phyloP scores from a whole-genome alignment of 352 stramenopile genomes.

The Pelagophyceae sp. region DNA sequence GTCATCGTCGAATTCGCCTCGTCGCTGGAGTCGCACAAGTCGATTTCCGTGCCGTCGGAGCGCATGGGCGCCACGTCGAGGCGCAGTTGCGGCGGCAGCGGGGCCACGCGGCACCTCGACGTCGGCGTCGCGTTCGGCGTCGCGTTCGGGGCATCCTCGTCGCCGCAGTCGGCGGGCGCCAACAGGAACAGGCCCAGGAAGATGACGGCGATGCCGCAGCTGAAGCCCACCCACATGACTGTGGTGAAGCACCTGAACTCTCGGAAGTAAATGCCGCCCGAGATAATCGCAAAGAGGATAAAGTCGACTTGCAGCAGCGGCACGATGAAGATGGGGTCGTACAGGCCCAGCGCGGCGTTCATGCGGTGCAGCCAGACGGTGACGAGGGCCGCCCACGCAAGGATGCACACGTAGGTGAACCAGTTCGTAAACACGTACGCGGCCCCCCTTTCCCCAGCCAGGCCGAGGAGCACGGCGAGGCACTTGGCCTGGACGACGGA shows the following conservation, averaged over 20 bases:
- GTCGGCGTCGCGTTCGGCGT: too few species aligned
- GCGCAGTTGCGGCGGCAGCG: too few species aligned
- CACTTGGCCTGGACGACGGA: conserved; percentile 27
- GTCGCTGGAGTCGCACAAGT: too few species aligned
- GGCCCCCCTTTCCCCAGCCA: not conserved
- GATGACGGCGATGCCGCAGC: conserved; percentile 15
- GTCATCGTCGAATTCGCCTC: too few species aligned
- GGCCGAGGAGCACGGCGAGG: conserved; percentile 17
- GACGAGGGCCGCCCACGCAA: conserved; percentile 25
- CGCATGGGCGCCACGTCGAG: too few species aligned
- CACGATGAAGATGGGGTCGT: conserved; percentile 28
- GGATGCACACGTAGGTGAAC: conserved; percentile 24
- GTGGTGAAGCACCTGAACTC: conserved; percentile 23
- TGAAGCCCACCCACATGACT: conserved; percentile 17
- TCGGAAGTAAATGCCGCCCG: conserved; percentile 27
- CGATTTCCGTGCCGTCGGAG: too few species aligned
- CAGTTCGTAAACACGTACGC: conserved; percentile 17
- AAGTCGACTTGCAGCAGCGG: conserved; percentile 24
- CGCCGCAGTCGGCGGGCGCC: conserved; percentile 6
- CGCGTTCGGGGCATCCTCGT: too few species aligned
- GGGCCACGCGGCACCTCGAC: too few species aligned
- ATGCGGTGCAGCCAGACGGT: conserved; percentile 25
- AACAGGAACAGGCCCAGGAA: conserved; percentile 24
- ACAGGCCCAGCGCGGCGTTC: conserved; percentile 25
- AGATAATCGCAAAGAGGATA: conserved; percentile 26